phyloP scores from a whole-genome alignment of 140 eudicot species.

The Stevia rebaudiana region DNA sequence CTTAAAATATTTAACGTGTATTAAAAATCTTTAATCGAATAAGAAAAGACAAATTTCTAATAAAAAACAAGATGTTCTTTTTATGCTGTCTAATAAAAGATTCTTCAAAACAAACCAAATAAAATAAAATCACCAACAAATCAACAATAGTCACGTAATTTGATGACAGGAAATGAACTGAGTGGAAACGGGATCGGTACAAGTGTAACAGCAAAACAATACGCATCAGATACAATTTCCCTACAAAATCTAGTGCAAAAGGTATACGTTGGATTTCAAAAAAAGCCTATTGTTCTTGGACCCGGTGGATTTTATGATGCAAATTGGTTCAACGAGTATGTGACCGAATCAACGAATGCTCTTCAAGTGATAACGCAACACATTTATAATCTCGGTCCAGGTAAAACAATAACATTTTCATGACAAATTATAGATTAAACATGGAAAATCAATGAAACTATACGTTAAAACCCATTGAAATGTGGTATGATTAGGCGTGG shows the following conservation, averaged over 20 bases:
- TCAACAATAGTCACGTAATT: background rate
- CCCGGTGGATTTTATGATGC: conserved; percentile 66
- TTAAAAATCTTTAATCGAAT: no score
- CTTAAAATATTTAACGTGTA: no score
- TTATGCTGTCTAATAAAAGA: no score
- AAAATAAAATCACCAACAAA: no score
- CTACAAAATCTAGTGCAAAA: conserved; percentile 45
- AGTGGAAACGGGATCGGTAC: conserved; percentile 51
- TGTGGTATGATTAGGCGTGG: conserved; percentile 42
- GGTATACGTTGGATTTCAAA: conserved; percentile 27
- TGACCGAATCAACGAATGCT: conserved; percentile 11
- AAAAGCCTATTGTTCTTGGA: conserved; percentile 53
- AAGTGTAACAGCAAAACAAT: conserved; percentile 45
- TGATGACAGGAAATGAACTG: conserved; percentile 60
- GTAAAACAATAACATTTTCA: conserved; percentile 16
- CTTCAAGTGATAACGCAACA: conserved; percentile 67
- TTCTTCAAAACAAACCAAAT: no score
- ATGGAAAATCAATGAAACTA: background rate
- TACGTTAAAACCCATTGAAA: background rate
- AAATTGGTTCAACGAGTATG: conserved; percentile 53
- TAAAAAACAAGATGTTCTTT: no score
- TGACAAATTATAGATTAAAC: background rate
- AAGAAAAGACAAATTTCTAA: no score
- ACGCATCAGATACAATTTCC: conserved; percentile 40
- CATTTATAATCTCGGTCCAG: conserved; percentile 79